Base-by-base conservation (phyloP, 768 basidiomycete species). In the Leccinum longicurvipes region DNA sequence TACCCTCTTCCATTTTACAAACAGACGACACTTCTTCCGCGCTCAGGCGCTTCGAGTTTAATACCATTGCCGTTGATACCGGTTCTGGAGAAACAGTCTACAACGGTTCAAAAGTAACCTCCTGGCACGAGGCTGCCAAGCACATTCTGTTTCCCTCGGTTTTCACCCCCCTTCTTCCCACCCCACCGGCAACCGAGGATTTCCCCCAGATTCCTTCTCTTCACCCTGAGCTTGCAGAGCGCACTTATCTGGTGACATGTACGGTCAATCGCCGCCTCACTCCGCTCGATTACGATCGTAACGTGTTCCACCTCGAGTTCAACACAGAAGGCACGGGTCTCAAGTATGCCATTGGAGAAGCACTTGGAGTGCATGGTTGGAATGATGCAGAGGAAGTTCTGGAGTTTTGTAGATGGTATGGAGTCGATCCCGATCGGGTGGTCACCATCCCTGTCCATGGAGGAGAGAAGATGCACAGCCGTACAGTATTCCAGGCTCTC, bases 281-380 rank as follows among this genome's bases (percentile, higher is more conserved):
- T 1, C 97, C 97, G 29, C 72, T 84, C 62, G 93, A 96, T 59
- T 99, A 99, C 74, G 90, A 98, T 72, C 91, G 97, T 63, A 98
- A 99, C 73, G 94, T 99, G 29, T 98, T 98, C 80, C 97, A 99
- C 75, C 81, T 99, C 62, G 97, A 98, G 76, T 95, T 99, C 68
- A 85, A 94, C 69, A 93, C 91, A 3, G 76, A 82, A 25, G 91
- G 91, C 29, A 99, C 97, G 23, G 94, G 94, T 9, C 80, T 99
- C 59, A 93, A 89, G 73, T 99, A 99, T 72, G 86, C 84, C 32
- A 93, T 98, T 54, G 97, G 97, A 54, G 97, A 98, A 74, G 97
- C 97, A 12, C 85, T 99, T 39, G 97, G 95, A 44, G 79, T 98
- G 42, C 94, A 99, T 69, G 97, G 97, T 7, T 98, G 95, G 94